Evolutionary conservation across 2,329 filamentous ascomycete species (phyloP), one percentile per base, ranked within the genome.

Genomic region (Gaeumannomyces sp.): DNA sequence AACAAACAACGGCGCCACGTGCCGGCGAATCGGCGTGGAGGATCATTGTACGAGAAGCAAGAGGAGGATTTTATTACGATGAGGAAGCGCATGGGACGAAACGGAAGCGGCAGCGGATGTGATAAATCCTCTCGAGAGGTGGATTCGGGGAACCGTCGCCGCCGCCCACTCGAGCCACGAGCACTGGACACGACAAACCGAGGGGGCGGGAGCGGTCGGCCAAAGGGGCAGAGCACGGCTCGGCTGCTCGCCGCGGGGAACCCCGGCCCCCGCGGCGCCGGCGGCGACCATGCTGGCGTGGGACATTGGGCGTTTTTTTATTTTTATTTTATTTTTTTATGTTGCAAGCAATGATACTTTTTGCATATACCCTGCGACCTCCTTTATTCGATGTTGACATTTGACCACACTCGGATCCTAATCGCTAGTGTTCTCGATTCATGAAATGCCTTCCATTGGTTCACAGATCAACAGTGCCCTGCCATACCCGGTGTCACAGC

Each of bases 261-360:
- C 45, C 29, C 31, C 59, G n/a, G 13, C 19, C 14, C 29, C 28
- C 25, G 16, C 29, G 31, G n/a, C 14, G 29, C 29, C 59, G 59
- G n/a, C 31, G 29, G 59, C 28, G 29, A 27, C 31, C 31, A 33
- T 33, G 28, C 59, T 33, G 59, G 28, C 59, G 59, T 33, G 31
- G 29, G 31, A 25, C 28, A 60, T 35, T 60, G 25, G 29, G 31
- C 59, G 25, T 16, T 28, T 31, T 59, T 59, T 33, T 13, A 13
- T 27, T 57, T 57, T 5, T n/a, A 6, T 57, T 57, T 5, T n/a
- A 6, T 57, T 57, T 53, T 57, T 25, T 58, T 58, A 25, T 60
- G n/a, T 60, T 38, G 31, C 29, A 33, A 60, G 59, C 59, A 60
- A 60, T 60, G 59, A 38, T 38, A 60, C 28, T 38, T 60, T 31